Evolutionary conservation across 768 basidiomycete species (phyloP).

Genomic region (Termitomyces sp.): DNA sequence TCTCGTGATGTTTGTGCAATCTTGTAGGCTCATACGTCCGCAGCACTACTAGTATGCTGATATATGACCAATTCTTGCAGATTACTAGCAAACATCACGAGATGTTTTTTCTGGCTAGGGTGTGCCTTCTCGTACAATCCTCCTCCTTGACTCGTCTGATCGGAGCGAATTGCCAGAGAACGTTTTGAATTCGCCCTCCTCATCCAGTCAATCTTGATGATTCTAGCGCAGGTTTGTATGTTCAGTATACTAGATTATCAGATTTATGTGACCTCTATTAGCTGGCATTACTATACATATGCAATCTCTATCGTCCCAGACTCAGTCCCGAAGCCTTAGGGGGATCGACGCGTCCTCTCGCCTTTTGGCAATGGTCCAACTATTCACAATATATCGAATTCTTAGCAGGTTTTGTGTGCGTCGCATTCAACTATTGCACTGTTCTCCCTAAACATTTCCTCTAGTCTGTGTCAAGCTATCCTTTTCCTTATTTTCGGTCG

Average conservation of each 20-base stretch:
- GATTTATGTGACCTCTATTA: slow-evolving; percentile 23
- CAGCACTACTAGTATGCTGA: slow-evolving; percentile 4
- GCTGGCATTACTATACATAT: slow-evolving; percentile 79
- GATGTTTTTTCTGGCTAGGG: slow-evolving; percentile 92
- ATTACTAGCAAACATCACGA: slow-evolving; percentile 76
- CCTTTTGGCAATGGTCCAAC: slow-evolving; percentile 82
- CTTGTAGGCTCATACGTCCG: slow-evolving; percentile 36
- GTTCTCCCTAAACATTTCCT: neutral
- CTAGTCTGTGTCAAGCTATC: slow-evolving; percentile 65
- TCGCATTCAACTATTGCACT: neutral
- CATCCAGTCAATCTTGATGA: slow-evolving; percentile 83
- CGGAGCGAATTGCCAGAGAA: slow-evolving; percentile 26
- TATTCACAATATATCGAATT: slow-evolving; percentile 82
- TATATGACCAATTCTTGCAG: slow-evolving; percentile 26
- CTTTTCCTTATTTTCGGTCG: slow-evolving; percentile 69
- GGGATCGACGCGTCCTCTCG: slow-evolving; percentile 57
- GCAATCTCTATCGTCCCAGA: slow-evolving; percentile 63
- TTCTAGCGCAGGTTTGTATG: slow-evolving; percentile 63
- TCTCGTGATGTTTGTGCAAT: slow-evolving; percentile 86
- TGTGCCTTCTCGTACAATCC: slow-evolving; percentile 14
- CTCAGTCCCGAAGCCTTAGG: slow-evolving; percentile 54
- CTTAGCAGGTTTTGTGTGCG: slow-evolving; percentile 72
- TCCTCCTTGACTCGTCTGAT: neutral
- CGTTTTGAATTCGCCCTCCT: slow-evolving; percentile 73
- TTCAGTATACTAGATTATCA: neutral